Conservation (phyloP, 1,284 basidiomycete genomes). For the Ustilago trichophora region DNA sequence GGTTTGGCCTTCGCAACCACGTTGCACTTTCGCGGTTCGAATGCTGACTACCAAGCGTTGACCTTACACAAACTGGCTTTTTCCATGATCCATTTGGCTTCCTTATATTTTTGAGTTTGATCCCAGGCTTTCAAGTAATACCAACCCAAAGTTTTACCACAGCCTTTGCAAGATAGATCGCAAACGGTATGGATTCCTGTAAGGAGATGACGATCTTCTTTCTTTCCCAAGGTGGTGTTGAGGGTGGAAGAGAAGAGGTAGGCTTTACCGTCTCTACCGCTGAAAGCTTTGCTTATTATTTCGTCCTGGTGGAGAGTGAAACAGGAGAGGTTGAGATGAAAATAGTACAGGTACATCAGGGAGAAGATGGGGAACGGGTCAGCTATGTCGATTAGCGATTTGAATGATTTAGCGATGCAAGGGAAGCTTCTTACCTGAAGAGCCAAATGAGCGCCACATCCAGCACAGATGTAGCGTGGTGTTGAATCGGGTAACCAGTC, state of each 20-base stretch:
- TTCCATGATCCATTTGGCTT: slow-evolving; percentile 80
- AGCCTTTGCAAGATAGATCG: slow-evolving; percentile 80
- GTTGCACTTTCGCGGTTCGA: no score
- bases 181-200: slow-evolving; percentile 83
- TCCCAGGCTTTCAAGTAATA: slow-evolving; percentile 83
- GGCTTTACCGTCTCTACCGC: slow-evolving; percentile 82
- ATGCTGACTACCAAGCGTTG: slow-evolving; percentile 75
- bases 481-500: slow-evolving; percentile 18
- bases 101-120: slow-evolving; percentile 83
- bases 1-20: no score
- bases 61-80: slow-evolving; percentile 80
- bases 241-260: slow-evolving; percentile 81
- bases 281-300: slow-evolving; percentile 83
- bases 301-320: no score
- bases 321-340: no score
- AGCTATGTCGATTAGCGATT: no score
- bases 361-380: no score
- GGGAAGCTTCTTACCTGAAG: slow-evolving; percentile 36
- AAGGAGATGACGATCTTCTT: slow-evolving; percentile 79
- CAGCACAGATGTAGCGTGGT: slow-evolving; percentile 56
- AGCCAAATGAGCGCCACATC: slow-evolving; percentile 57
- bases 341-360: no score
- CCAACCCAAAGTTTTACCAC: slow-evolving; percentile 82
- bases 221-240: slow-evolving; percentile 78
- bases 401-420: background rate